Conservation (phyloP, 352 stramenopile genomes). For the Pythium phragmitis region DNA sequence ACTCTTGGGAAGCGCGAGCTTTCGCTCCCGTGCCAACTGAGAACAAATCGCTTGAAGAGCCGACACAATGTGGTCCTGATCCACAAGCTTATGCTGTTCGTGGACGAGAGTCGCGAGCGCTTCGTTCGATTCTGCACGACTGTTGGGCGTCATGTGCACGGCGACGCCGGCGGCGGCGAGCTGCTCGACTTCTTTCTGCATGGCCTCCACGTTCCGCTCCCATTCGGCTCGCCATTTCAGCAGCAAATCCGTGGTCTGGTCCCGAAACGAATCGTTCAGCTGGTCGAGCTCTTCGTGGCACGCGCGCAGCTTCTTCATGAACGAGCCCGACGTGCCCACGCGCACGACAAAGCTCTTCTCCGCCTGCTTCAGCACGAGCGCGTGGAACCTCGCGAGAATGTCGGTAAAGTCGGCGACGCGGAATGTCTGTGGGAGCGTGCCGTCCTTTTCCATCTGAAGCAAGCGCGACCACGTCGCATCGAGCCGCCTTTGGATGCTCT, state of each 20-base stretch:
- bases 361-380: constrained; percentile 22
- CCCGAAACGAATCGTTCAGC: constrained; percentile 15
- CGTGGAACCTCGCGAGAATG: constrained; percentile 23
- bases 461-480: constrained; percentile 16
- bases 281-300: constrained; percentile 27
- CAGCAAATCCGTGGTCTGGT: constrained; percentile 10
- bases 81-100: constrained; percentile 15
- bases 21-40: constrained; percentile 18
- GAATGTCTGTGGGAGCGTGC: constrained; percentile 13
- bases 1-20: constrained; percentile 12
- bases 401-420: constrained; percentile 23
- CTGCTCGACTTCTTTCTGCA: constrained; percentile 14
- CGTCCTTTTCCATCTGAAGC: constrained; percentile 15
- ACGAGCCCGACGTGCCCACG: constrained; percentile 19
- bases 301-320: constrained; percentile 14
- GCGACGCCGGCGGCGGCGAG: constrained; percentile 16
- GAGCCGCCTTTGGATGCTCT: constrained; percentile 19
- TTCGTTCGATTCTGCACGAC: constrained; percentile 15
- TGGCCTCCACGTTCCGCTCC: constrained; percentile 14
- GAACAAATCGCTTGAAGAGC: constrained; percentile 21
- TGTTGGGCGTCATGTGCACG: constrained; percentile 4
- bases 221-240: constrained; percentile 17
- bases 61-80: constrained; percentile 17
- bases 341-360: constrained; percentile 25
- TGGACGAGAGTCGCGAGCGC: constrained; percentile 17